These are phyloP conservation scores for Thielaviopsis populi DNA, from an alignment of 2,329 filamentous ascomycete species.

Conservation along the genomic window DNA sequence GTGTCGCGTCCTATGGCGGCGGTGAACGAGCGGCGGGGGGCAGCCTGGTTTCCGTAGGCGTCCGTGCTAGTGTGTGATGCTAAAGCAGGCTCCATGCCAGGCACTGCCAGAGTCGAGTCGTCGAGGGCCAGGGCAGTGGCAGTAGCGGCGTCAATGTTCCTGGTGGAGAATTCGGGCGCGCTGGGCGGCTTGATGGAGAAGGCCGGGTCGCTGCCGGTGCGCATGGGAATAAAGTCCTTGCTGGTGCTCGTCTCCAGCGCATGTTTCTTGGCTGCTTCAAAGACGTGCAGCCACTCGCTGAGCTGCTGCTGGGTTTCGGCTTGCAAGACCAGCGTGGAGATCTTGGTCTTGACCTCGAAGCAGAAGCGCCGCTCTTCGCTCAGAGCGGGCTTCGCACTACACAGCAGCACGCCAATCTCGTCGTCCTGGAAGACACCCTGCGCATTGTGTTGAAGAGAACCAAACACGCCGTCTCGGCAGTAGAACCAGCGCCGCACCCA, in stretches of 20 bases:
- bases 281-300: slow-evolving; percentile 87
- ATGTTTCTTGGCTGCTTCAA: slow-evolving; percentile 85
- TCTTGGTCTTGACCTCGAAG: slow-evolving; percentile 97
- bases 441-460: slow-evolving; percentile 72
- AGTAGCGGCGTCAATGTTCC: slow-evolving; percentile 51
- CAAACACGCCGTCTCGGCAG: slow-evolving; percentile 88
- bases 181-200: slow-evolving; percentile 85
- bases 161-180: slow-evolving; percentile 81
- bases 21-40: slow-evolving; percentile 42
- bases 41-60: slow-evolving; percentile 32
- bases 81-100: slow-evolving; percentile 30
- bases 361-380: slow-evolving; percentile 91
- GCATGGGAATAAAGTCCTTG: slow-evolving; percentile 31
- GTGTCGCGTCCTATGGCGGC: slow-evolving; percentile 25
- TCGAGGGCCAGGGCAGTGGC: slow-evolving; percentile 27
- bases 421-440: slow-evolving; percentile 90
- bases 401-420: slow-evolving; percentile 86
- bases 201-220: slow-evolving; percentile 50
- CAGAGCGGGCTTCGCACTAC: slow-evolving; percentile 79
- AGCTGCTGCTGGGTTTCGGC: slow-evolving; percentile 84
- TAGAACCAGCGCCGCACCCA: slow-evolving; percentile 95
- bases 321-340: slow-evolving; percentile 74
- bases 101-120: slow-evolving; percentile 23
- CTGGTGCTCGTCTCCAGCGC: slow-evolving; percentile 62
- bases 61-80: slow-evolving; percentile 58